These are phyloP conservation scores for Fusarium hainanense DNA, from an alignment of 2,329 filamentous ascomycete species.

Conservation along the genomic window DNA sequence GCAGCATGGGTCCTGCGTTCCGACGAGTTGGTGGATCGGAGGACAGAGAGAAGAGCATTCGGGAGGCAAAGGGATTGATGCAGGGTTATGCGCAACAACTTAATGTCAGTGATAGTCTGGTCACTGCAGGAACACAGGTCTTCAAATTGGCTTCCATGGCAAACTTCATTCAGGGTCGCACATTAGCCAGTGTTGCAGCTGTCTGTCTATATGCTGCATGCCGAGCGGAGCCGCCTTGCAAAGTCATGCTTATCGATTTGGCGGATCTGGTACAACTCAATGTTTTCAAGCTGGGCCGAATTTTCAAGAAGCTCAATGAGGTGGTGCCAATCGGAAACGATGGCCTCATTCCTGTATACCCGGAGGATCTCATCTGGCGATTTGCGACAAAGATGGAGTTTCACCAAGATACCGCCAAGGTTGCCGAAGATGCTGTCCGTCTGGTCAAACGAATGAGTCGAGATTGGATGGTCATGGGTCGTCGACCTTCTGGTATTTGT, in stretches of 20 bases:
- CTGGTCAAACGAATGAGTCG: constrained; percentile 93
- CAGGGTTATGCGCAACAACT: constrained; percentile 71
- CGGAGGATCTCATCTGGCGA: constrained; percentile 90
- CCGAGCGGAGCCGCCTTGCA: constrained; percentile 80
- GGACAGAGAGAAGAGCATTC: constrained; percentile 69
- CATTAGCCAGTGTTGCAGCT: constrained; percentile 86
- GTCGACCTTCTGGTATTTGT: constrained; percentile 92
- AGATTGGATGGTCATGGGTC: constrained; percentile 97
- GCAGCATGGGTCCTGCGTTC: constrained; percentile 72
- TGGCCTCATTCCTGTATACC: constrained; percentile 75
- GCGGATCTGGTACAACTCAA: constrained; percentile 86
- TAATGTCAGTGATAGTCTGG: constrained; percentile 69
- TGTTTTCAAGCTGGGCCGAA: constrained; percentile 90
- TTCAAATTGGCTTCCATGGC: constrained; percentile 80
- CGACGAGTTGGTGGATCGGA: constrained; percentile 68
- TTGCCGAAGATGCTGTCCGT: constrained; percentile 87
- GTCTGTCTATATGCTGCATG: constrained; percentile 92
- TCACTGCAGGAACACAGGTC: constrained; percentile 75
- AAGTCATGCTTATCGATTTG: constrained; percentile 94
- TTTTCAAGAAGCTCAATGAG: constrained; percentile 85
- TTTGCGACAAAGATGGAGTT: constrained; percentile 96
- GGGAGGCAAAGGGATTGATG: constrained; percentile 68
- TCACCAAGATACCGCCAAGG: constrained; percentile 80
- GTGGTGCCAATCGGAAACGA: constrained; percentile 76
- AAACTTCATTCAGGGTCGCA: constrained; percentile 88